Evolutionary conservation across 371 early-diverging fungal species (phyloP).

Genomic region (Nosema muscidifuracis): DNA sequence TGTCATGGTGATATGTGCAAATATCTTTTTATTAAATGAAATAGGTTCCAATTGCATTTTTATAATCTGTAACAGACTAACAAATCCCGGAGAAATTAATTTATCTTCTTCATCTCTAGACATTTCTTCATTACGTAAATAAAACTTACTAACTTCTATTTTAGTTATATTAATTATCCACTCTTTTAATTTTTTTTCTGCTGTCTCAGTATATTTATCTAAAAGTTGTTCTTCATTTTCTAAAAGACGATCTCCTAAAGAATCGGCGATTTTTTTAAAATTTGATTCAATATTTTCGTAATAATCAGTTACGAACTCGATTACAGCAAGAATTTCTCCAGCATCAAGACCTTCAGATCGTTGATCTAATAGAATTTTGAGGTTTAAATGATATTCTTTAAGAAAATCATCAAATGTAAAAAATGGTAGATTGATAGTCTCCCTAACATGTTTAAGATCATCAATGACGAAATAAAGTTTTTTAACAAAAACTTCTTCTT

Average conservation of each 20-base stretch:
- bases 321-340: constrained; percentile 47
- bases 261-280: constrained; percentile 42
- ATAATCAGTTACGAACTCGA: constrained; percentile 51
- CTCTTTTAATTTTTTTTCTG: constrained; percentile 52
- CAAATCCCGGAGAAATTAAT: constrained; percentile 62
- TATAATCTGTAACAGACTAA: constrained; percentile 62
- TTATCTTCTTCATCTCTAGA: constrained; percentile 60
- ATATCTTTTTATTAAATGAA: constrained; percentile 57
- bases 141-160: constrained; percentile 56
- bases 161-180: constrained; percentile 62
- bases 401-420: constrained; percentile 49
- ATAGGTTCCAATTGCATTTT: constrained; percentile 63
- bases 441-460: constrained; percentile 18
- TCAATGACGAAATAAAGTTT: constrained; percentile 40
- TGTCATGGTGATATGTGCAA: constrained; percentile 48
- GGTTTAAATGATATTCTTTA: constrained; percentile 37
- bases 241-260: constrained; percentile 37
- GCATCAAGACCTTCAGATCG: constrained; percentile 44
- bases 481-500: constrained; percentile 32
- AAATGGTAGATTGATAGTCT: constrained; percentile 33
- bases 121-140: constrained; percentile 52
- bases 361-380: constrained; percentile 42
- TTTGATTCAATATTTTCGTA: constrained; percentile 41
- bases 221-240: constrained; percentile 52
- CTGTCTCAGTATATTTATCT: constrained; percentile 56